Conservation (phyloP, 208 protist species). For the Zelonia costaricensis region DNA sequence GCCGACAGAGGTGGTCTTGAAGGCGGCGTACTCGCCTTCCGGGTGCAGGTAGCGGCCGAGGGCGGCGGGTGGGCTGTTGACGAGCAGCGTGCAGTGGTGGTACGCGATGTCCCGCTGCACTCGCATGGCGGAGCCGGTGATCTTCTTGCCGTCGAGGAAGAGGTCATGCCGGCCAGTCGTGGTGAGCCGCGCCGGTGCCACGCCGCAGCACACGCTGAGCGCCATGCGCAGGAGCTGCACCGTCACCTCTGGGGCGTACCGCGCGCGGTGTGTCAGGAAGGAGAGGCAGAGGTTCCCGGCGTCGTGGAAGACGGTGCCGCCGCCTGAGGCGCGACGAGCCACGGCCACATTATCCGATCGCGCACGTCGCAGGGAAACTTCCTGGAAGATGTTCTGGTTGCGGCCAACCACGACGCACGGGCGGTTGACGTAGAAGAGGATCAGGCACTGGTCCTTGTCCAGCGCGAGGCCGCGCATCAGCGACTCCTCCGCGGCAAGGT, state of each 20-base stretch:
- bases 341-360: slow-evolving; percentile 47
- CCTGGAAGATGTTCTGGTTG: slow-evolving; percentile 81
- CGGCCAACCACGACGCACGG: slow-evolving; percentile 86
- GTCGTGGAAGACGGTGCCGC: slow-evolving; percentile 89
- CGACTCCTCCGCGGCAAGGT: slow-evolving; percentile 76
- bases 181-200: slow-evolving; percentile 47
- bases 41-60: slow-evolving; percentile 60
- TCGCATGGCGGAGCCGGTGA: slow-evolving; percentile 89
- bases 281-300: slow-evolving; percentile 79
- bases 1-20: slow-evolving; percentile 49
- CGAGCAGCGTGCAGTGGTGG: slow-evolving; percentile 88
- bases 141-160: slow-evolving; percentile 83
- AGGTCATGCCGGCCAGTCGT: slow-evolving; percentile 78
- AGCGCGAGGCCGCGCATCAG: slow-evolving; percentile 62
- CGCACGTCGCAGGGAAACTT: slow-evolving; percentile 54
- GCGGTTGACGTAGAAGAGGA: slow-evolving; percentile 76
- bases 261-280: slow-evolving; percentile 70
- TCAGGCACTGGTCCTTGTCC: slow-evolving; percentile 27
- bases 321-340: slow-evolving; percentile 78
- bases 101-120: slow-evolving; percentile 80
- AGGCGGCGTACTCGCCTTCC: slow-evolving; percentile 50
- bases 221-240: slow-evolving; percentile 68
- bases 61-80: slow-evolving; percentile 34
- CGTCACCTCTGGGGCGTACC: slow-evolving; percentile 73
- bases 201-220: slow-evolving; percentile 39